Evolutionary conservation across 441 rosid genomes (phyloP), one percentile per base, ranked within the genome.

Genomic region (Erysimum cheiri): DNA sequence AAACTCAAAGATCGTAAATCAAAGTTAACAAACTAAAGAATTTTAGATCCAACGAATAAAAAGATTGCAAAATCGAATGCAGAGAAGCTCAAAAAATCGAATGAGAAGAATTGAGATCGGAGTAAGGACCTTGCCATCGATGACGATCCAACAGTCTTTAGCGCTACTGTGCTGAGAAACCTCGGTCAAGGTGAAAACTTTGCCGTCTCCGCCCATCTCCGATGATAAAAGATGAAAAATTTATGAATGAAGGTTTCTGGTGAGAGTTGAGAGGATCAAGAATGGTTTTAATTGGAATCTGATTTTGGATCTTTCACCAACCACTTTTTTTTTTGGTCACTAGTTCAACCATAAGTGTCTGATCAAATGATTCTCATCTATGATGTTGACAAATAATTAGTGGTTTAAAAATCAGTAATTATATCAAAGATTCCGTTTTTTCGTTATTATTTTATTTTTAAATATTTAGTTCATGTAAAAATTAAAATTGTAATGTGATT

Each of bases 141-240:
- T 88, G 76, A 91, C 80, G 64, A 93, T 94, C 97, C 94, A 93
- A 54, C 96, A 93, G 54, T 91, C 96, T 63, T 89, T 64, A 39
- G 64, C 15, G 76, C 19, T 71, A 78, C 79, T 87, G 85, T 93
- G 93, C 64, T 84, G 69, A 46, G 97, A 81, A 56, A 93, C 96
- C 75, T 93, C 87, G 4, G 84, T 73, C 80, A 93, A 80, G 75
- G 90, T 80, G 70, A 54, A 89, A 22, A 83, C 73, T 84, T 89
- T 88, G 40, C 82, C 75, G 15, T 67, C 85, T 49, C 83, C 87
- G 33, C 85, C 90, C 97, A 89, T 89, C 60, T 73, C 22, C 13
- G 40, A 54, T 28, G 6, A 46, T 46, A 17, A 46, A 14, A 44
- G 48, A 22, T 22, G 24, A 22, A 2, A 22, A 22, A 22, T 22